Conservation (phyloP, 2,329 filamentous ascomycete genomes). For the Acrodontium crateriforme region DNA sequence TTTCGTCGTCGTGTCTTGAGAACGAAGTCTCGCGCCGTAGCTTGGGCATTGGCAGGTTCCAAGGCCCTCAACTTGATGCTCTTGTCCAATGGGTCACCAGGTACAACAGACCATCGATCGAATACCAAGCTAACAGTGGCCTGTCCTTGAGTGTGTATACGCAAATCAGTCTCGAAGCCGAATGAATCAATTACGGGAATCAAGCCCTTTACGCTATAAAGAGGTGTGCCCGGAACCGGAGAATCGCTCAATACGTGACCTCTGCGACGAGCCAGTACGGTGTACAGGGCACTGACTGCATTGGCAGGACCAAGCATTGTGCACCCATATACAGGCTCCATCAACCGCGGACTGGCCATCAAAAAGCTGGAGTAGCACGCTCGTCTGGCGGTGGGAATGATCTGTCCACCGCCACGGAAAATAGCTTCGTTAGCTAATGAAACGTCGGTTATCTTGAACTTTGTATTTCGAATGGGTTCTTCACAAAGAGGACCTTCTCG, state of each 20-base stretch:
- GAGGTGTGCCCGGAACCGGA: conserved; percentile 81
- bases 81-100: conserved; percentile 85
- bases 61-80: conserved; percentile 69
- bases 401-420: conserved; percentile 87
- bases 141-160: conserved; percentile 89
- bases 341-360: conserved; percentile 88
- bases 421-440: conserved; percentile 79
- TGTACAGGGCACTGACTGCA: conserved; percentile 79
- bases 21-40: conserved; percentile 88
- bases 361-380: conserved; percentile 94
- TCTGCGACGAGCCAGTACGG: conserved; percentile 71
- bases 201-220: conserved; percentile 82
- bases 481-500: conserved; percentile 92
- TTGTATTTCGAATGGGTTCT: conserved; percentile 96
- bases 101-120: conserved; percentile 90
- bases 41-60: conserved; percentile 77
- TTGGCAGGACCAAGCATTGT: conserved; percentile 88
- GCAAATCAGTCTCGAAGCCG: conserved; percentile 91
- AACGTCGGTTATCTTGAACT: conserved; percentile 91
- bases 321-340: conserved; percentile 91
- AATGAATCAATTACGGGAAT: conserved; percentile 96
- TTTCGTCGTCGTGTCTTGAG: conserved; percentile 90
- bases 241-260: conserved; percentile 92
- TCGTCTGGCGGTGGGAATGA: conserved; percentile 85
- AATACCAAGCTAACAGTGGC: conserved; percentile 86